Evolutionary conservation across 352 stramenopile species (phyloP).

Genomic region (Phytophthora ohioensis): DNA sequence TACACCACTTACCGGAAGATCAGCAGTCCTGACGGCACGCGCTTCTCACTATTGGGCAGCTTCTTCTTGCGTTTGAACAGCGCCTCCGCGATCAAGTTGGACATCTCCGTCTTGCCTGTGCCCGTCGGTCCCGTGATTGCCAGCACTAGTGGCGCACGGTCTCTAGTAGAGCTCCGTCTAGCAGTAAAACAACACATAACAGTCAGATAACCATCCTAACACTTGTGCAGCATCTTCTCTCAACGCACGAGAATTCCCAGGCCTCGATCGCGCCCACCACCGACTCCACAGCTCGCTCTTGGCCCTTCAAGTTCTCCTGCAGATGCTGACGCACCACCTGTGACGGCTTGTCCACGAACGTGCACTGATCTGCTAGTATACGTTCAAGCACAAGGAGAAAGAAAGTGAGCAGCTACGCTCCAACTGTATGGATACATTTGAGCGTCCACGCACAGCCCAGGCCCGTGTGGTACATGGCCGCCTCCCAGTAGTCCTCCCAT

Average conservation of each 20-base stretch:
- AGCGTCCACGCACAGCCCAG: constrained; percentile 52
- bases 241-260: constrained; percentile 83
- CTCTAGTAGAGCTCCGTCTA: constrained; percentile 61
- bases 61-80: constrained; percentile 86
- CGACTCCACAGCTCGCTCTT: constrained; percentile 69
- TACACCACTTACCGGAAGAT: constrained; percentile 65
- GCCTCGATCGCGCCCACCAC: constrained; percentile 79
- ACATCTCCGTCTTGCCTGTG: constrained; percentile 93
- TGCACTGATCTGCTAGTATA: constrained; percentile 65
- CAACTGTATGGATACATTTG: constrained; percentile 15
- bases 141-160: constrained; percentile 83
- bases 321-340: constrained; percentile 63
- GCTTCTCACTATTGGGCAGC: constrained; percentile 74
- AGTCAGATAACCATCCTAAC: constrained; percentile 8
- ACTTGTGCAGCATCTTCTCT: not conserved
- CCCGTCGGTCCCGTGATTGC: constrained; percentile 91
- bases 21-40: constrained; percentile 71
- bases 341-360: constrained; percentile 75
- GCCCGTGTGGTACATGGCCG: constrained; percentile 54
- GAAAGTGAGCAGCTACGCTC: constrained; percentile 11
- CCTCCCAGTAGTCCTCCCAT: constrained; percentile 55
- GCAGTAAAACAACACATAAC: constrained; percentile 4
- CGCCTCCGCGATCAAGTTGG: constrained; percentile 82
- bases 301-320: constrained; percentile 63
- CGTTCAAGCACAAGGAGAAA: not conserved